Percentiles rank a stretch among this genome's conserved stretches.
phyloP scores from a whole-genome alignment of 2,329 filamentous ascomycete genomes.

The Colletotrichum brevisporum region DNA sequence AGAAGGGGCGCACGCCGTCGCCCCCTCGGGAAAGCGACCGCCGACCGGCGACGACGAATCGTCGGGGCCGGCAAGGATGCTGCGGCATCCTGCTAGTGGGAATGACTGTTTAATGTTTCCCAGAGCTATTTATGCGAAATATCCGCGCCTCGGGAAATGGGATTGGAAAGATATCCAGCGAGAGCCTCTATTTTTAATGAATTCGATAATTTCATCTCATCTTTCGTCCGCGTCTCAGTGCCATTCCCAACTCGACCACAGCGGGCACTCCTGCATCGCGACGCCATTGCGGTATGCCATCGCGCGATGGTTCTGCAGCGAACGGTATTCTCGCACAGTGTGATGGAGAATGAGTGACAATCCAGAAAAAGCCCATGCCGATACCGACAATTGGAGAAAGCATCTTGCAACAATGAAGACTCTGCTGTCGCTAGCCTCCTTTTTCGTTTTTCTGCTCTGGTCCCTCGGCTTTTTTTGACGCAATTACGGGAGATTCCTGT shows the following conservation, averaged over 20 bases:
- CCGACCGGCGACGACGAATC: slow-evolving; percentile 13
- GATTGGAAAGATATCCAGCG: background rate
- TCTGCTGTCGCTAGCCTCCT: background rate
- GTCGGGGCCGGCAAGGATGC: slow-evolving; percentile 9
- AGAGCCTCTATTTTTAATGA: background rate
- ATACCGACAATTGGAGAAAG: slow-evolving; percentile 7
- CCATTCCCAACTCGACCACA: background rate
- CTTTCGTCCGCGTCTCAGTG: no score
- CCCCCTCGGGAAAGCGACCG: slow-evolving; percentile 11
- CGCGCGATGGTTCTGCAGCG: no score
- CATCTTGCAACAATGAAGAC: slow-evolving; percentile 14
- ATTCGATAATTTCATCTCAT: background rate
- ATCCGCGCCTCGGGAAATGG: background rate
- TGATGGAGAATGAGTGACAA: background rate
- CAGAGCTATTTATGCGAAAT: background rate
- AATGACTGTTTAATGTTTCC: background rate
- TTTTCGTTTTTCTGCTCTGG: background rate
- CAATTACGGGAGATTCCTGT: slow-evolving; percentile 18
- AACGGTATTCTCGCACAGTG: no score
- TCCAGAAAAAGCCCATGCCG: background rate
- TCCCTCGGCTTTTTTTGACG: slow-evolving; percentile 1
- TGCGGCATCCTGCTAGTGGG: background rate
- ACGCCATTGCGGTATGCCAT: no score
- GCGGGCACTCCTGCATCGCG: background rate
- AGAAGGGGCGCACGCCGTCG: slow-evolving; percentile 1